Evolutionary conservation across 805 yeast species (phyloP), one percentile per base, ranked within the genome.

Genomic region (Pichia heedii): DNA sequence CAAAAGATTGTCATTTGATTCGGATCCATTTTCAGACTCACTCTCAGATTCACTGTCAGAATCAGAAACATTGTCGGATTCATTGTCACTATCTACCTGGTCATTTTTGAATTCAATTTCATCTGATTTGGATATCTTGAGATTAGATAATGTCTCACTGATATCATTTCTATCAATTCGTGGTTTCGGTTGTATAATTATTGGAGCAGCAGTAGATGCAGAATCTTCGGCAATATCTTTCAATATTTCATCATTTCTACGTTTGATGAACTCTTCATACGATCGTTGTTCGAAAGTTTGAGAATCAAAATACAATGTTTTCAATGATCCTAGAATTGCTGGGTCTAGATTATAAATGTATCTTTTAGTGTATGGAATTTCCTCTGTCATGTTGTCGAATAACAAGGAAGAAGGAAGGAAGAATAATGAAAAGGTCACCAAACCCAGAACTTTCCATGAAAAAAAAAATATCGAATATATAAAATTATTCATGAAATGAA

Each of bases 221-320:
- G 38, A 6, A 9, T 36, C 32, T 30, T 15, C 19, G 22, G 24
- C 15, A 26, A 4, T 7, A 12, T 10, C 16, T 21, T 24, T 18
- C n/a, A 34, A 33, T 13, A 48, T 37, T 19, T 49, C 53, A 21
- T 49, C 47, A 27, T 40, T 37, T n/a, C 49, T 50, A 12, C 49
- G 48, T 33, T 43, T 50, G 13, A 48, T 26, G 22, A 48, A 51
- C n/a, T 56, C 49, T 2, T 47, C 42, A 35, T 57, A 48, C 3
- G 57, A 22, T 37, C 49, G 50, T 44, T 47, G 47, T 45, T 67
- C 66, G 7, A 68, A 58, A 0, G 77, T 71, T 6, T 65, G 51
- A 1, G 74, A 64, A 53, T 79, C 84, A 57, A 81, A 80, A 49
- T 69, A 68, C 55, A 79, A 58, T 50, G 80, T 55, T 50, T 73